Evolutionary conservation across 202 grass and related monocot genomes (phyloP).

Genomic region (Hordeum pubiflorum): DNA sequence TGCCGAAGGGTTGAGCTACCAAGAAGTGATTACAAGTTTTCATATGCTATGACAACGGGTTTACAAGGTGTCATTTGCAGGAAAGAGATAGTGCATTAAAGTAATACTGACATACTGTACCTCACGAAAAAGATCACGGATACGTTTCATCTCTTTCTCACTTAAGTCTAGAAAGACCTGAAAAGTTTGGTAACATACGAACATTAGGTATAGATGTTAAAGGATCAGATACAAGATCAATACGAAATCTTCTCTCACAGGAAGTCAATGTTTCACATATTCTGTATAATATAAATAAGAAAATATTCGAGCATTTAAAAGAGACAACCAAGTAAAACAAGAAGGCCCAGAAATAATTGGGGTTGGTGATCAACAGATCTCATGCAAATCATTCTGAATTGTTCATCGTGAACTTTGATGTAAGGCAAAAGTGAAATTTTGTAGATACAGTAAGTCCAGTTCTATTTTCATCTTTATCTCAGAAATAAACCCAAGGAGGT

Average conservation of each 20-base stretch:
- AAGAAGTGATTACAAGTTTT: not conserved
- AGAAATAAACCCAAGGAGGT: not conserved
- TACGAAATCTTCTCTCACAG: not conserved
- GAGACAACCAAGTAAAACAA: slow-evolving; percentile 4
- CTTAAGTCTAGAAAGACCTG: slow-evolving; percentile 83
- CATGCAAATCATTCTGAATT: not conserved
- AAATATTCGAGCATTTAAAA: not conserved
- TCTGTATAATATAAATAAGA: not conserved
- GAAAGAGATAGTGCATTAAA: not conserved
- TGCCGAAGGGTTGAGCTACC: not conserved
- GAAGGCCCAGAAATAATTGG: not conserved
- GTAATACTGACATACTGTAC: slow-evolving; percentile 39
- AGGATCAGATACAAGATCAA: slow-evolving; percentile 12
- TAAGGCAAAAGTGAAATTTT: not conserved
- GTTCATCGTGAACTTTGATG: not conserved
- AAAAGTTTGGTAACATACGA: slow-evolving; percentile 24
- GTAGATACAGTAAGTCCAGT: not conserved
- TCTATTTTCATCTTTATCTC: not conserved
- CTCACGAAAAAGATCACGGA: slow-evolving; percentile 66
- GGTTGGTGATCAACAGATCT: not conserved
- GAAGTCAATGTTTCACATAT: not conserved
- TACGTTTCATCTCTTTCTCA: slow-evolving; percentile 75
- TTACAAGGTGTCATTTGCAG: not conserved
- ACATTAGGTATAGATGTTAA: slow-evolving; percentile 11
- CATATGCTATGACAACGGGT: not conserved